Base-by-base conservation (phyloP, 805 yeast genomes). In the Zygosaccharomyces rouxii region DNA sequence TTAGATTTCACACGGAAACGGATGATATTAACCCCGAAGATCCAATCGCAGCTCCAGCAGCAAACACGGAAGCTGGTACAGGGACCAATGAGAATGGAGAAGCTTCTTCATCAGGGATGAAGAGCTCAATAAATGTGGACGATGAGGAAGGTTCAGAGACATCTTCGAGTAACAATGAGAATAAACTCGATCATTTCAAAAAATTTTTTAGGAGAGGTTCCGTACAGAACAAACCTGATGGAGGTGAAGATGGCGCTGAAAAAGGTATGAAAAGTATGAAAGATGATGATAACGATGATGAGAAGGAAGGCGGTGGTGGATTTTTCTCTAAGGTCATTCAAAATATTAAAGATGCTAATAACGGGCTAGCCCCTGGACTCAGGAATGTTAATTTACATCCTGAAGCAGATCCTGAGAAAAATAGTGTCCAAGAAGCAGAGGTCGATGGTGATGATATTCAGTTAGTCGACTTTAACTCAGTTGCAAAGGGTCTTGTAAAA, bases 401-500 rank as follows among this genome's bases (percentile, higher is more conserved):
- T 1, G 55, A 52, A 7, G 73, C 69, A 46, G 81, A 76, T 35
- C 54, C 55, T 57, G 71, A 57, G 61, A 59, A 52, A 46, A 60
- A 13, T 53, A 66, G 31, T 48, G 59, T 59, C 45, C 62, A 59
- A 45, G 55, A 55, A 13, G 49, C 44, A n/a, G 37, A 47, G 9
- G 58, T 57, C 7, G 70, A 70, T 39, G 41, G 35, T 10, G 63
- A 66, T 13, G 67, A 69, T n/a, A 70, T 78, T 10, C 81, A 77
- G 49, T 57, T 77, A 71, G 67, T 66, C 14, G 69, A 67, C 21
- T 52, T 80, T 40, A 72, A 72, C 23, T 69, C 72, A 31, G 83
- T 81, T 52, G 88, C 87, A 1, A 71, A 72, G 45, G 74, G 75
- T 26, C 69, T 83, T 49, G 76, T 83, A 5, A 68, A 72, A 21